Conservation (phyloP, 2,329 filamentous ascomycete genomes). For the Pseudogymnoascus sp. region DNA sequence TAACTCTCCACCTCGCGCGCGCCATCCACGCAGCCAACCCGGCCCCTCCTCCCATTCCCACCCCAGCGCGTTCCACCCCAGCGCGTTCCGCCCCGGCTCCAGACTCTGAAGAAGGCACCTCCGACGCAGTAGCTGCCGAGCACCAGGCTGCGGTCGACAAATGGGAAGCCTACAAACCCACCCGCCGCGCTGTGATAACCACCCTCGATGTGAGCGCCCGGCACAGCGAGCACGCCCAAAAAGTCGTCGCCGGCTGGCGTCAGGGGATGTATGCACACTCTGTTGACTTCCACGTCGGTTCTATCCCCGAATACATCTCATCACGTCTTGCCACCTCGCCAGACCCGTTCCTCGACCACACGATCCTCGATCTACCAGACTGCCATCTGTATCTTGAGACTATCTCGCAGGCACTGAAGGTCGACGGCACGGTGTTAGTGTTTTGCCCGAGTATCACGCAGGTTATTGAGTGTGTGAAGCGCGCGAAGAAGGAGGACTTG, state of each 20-base stretch:
- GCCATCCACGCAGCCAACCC: slow-evolving; percentile 70
- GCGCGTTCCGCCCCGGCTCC: no score
- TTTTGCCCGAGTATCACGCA: slow-evolving; percentile 77
- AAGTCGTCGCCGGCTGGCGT: slow-evolving; percentile 59
- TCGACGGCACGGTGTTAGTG: slow-evolving; percentile 58
- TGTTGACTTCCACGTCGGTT: slow-evolving; percentile 67
- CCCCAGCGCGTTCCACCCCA: slow-evolving; percentile 15
- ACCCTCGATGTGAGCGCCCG: slow-evolving; percentile 60
- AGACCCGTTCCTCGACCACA: slow-evolving; percentile 62
- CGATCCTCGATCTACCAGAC: slow-evolving; percentile 66
- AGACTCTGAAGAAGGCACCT: slow-evolving; percentile 16
- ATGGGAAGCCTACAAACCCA: slow-evolving; percentile 37
- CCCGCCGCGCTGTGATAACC: slow-evolving; percentile 64
- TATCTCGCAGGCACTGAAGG: slow-evolving; percentile 51
- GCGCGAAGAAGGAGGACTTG: slow-evolving; percentile 46
- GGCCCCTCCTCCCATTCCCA: slow-evolving; percentile 35
- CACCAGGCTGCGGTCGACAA: slow-evolving; percentile 30
- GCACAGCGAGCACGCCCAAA: slow-evolving; percentile 58
- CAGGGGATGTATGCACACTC: slow-evolving; percentile 62
- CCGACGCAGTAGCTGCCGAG: slow-evolving; percentile 17
- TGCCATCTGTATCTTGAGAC: slow-evolving; percentile 45
- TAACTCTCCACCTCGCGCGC: slow-evolving; percentile 68
- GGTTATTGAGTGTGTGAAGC: slow-evolving; percentile 56
- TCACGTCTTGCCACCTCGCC: slow-evolving; percentile 36
- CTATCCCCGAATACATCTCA: slow-evolving; percentile 56